phyloP scores from a whole-genome alignment of 345 rosid genomes.

The Eutrema japonicum region DNA sequence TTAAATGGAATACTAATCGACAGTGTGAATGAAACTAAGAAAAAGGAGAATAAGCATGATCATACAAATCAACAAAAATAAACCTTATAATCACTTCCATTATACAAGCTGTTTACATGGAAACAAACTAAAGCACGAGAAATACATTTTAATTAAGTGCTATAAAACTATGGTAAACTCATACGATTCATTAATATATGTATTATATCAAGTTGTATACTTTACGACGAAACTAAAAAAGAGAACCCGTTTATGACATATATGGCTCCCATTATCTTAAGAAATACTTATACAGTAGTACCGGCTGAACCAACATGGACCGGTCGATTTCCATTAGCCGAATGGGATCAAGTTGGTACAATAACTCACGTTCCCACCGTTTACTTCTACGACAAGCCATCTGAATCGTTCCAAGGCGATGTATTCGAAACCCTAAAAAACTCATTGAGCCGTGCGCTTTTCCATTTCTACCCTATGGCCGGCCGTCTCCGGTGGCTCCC shows the following conservation, averaged over 20 bases:
- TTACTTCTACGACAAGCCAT: slow-evolving; percentile 56
- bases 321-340: slow-evolving; percentile 51
- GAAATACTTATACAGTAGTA: slow-evolving; percentile 39
- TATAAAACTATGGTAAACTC: slow-evolving; percentile 11
- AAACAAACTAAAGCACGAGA: slow-evolving; percentile 45
- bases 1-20: neutral
- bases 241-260: neutral
- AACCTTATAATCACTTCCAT: slow-evolving; percentile 36
- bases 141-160: slow-evolving; percentile 15
- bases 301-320: slow-evolving; percentile 53
- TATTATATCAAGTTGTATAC: neutral
- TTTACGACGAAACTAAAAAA: neutral
- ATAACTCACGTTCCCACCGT: slow-evolving; percentile 66
- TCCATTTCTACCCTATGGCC: slow-evolving; percentile 62
- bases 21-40: neutral
- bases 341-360: slow-evolving; percentile 60
- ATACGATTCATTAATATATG: neutral
- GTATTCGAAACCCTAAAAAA: slow-evolving; percentile 43
- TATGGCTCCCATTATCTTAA: slow-evolving; percentile 28
- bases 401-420: slow-evolving; percentile 37
- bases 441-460: slow-evolving; percentile 50
- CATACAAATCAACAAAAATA: slow-evolving; percentile 8
- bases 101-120: slow-evolving; percentile 33
- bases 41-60: slow-evolving; percentile 37
- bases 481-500: slow-evolving; percentile 64